Evolutionary conservation across 805 yeast species (phyloP).

Genomic region (Spathaspora hagerdaliae): DNA sequence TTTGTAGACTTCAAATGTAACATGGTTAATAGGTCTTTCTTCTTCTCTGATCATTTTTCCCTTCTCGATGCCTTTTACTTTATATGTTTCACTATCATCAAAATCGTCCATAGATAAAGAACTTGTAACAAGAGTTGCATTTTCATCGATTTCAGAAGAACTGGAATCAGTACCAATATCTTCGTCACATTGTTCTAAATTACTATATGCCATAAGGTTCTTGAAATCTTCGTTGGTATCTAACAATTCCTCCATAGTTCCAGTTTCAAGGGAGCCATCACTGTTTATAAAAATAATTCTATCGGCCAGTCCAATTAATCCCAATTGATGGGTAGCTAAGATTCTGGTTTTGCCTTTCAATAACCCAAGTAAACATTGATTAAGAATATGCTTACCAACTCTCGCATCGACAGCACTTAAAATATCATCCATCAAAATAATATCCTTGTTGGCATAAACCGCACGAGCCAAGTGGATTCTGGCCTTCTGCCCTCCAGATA

Average conservation of each 20-base stretch:
- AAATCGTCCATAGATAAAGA: too few species aligned
- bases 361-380: slow-evolving; percentile 59
- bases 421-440: slow-evolving; percentile 72
- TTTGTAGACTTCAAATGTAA: slow-evolving; percentile 28
- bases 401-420: slow-evolving; percentile 84
- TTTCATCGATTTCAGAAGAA: not conserved
- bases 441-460: slow-evolving; percentile 65
- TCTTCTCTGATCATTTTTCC: slow-evolving; percentile 37
- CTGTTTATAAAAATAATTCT: slow-evolving; percentile 64
- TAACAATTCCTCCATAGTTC: slow-evolving; percentile 53
- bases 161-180: not conserved
- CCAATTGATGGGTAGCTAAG: slow-evolving; percentile 80
- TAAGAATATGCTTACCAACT: slow-evolving; percentile 75
- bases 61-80: slow-evolving; percentile 7
- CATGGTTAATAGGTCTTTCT: slow-evolving; percentile 54
- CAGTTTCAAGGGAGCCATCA: slow-evolving; percentile 58
- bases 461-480: slow-evolving; percentile 77
- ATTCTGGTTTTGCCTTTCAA: slow-evolving; percentile 60
- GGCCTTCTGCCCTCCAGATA: slow-evolving; percentile 90
- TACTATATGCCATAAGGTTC: slow-evolving; percentile 36
- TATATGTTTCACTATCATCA: not conserved
- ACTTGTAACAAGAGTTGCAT: not conserved
- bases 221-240: slow-evolving; percentile 30
- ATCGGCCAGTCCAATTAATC: slow-evolving; percentile 68
- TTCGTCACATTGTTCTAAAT: not conserved